Evolutionary conservation across 2,329 filamentous ascomycete species (phyloP).

Genomic region (Alternaria burnsii): DNA sequence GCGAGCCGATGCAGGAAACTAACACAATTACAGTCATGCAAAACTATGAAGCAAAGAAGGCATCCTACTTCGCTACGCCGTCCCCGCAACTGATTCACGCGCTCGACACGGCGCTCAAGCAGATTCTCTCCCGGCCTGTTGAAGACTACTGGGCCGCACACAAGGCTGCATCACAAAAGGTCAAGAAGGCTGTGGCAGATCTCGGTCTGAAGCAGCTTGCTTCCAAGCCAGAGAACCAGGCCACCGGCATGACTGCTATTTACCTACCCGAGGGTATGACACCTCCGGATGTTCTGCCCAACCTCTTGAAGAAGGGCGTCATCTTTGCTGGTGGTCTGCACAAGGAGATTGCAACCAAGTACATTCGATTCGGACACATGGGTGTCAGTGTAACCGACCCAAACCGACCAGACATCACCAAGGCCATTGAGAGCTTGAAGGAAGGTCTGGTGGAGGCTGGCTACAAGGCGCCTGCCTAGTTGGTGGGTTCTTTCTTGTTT

Average conservation of each 20-base stretch:
- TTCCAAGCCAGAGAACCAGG: slow-evolving; percentile 85
- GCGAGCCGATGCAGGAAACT: slow-evolving; percentile 15
- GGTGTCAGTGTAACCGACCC: slow-evolving; percentile 90
- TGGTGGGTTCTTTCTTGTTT: not conserved
- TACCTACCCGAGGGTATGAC: slow-evolving; percentile 87
- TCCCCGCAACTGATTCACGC: slow-evolving; percentile 94
- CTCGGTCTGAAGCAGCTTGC: slow-evolving; percentile 90
- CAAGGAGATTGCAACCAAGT: slow-evolving; percentile 92
- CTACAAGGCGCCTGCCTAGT: slow-evolving; percentile 54
- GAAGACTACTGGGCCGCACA: slow-evolving; percentile 85
- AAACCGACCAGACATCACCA: slow-evolving; percentile 80
- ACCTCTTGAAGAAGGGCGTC: slow-evolving; percentile 83
- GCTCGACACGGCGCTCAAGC: slow-evolving; percentile 84
- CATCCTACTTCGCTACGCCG: slow-evolving; percentile 97
- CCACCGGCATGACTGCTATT: slow-evolving; percentile 97
- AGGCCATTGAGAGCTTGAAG: slow-evolving; percentile 80
- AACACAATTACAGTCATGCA: slow-evolving; percentile 76
- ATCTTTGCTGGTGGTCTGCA: slow-evolving; percentile 96
- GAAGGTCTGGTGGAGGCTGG: slow-evolving; percentile 78
- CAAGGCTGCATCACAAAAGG: slow-evolving; percentile 77
- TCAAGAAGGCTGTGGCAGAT: slow-evolving; percentile 83
- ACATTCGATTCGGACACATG: slow-evolving; percentile 98
- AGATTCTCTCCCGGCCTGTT: slow-evolving; percentile 83
- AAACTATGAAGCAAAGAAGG: slow-evolving; percentile 98
- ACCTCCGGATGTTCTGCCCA: slow-evolving; percentile 84